These are phyloP conservation scores for Peronospora farinosa DNA, from an alignment of 352 stramenopile genomes.

Conservation along the genomic window DNA sequence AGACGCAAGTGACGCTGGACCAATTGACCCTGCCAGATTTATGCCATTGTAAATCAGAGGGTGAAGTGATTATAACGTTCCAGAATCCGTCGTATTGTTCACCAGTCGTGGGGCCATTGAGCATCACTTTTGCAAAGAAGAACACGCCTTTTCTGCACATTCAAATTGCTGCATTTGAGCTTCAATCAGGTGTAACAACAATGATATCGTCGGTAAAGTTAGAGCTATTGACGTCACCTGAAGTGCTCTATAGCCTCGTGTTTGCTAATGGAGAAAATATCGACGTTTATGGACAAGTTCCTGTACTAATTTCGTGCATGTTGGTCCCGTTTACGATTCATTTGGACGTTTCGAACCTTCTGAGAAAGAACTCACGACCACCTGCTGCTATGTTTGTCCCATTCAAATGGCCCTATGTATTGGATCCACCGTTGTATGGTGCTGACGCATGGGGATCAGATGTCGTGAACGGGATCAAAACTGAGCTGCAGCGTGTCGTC, in stretches of 20 bases:
- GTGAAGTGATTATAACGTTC: slow-evolving; percentile 50
- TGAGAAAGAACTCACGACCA: slow-evolving; percentile 17
- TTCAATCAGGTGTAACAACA: slow-evolving; percentile 43
- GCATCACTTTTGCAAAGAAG: slow-evolving; percentile 52
- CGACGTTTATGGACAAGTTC: slow-evolving; percentile 39
- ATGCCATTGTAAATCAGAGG: slow-evolving; percentile 47
- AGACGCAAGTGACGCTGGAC: slow-evolving; percentile 49
- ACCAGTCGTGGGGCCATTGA: slow-evolving; percentile 49
- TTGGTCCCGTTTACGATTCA: slow-evolving; percentile 68
- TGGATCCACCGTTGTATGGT: slow-evolving; percentile 17
- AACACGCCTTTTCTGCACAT: slow-evolving; percentile 41
- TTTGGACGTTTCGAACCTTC: slow-evolving; percentile 44
- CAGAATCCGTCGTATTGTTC: slow-evolving; percentile 77
- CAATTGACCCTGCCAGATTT: slow-evolving; percentile 64
- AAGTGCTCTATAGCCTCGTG: slow-evolving; percentile 46
- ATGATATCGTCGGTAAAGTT: slow-evolving; percentile 45
- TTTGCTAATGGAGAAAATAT: slow-evolving; percentile 39
- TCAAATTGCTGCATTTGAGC: slow-evolving; percentile 44
- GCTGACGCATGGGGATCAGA: slow-evolving; percentile 8
- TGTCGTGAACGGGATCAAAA: slow-evolving; percentile 37
- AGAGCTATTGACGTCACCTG: slow-evolving; percentile 38
- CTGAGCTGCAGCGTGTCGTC: slow-evolving; percentile 50
- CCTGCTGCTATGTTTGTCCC: slow-evolving; percentile 1
- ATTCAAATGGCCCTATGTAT: slow-evolving; percentile 15
- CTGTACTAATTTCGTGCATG: slow-evolving; percentile 59